phyloP scores from a whole-genome alignment of 2,329 filamentous ascomycete species.

The Sarocladium oryzae region DNA sequence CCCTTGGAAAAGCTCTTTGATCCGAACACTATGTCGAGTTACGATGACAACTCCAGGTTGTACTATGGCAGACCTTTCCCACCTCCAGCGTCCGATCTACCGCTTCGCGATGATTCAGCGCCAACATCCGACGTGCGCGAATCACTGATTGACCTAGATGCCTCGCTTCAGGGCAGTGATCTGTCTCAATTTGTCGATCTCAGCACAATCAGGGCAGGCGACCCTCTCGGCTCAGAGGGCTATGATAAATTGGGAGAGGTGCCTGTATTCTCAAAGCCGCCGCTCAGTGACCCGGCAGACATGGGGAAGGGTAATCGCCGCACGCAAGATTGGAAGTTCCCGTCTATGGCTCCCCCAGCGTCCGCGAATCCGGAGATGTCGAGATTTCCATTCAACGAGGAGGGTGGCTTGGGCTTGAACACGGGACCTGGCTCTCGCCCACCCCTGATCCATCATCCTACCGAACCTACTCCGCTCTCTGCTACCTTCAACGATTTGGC shows the following conservation, averaged over 20 bases:
- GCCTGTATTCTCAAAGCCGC: conserved; percentile 37
- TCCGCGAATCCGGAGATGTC: conserved; percentile 48
- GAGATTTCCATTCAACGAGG: conserved; percentile 39
- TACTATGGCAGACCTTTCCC: conserved; percentile 49
- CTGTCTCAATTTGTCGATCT: conserved; percentile 54
- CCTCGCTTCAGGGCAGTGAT: conserved; percentile 48
- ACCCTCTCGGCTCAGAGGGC: conserved; percentile 40
- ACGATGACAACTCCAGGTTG: conserved; percentile 55
- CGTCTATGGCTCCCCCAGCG: conserved; percentile 42
- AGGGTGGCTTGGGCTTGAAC: conserved; percentile 10
- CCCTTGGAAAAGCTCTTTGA: conserved; percentile 61
- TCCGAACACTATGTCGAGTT: conserved; percentile 57
- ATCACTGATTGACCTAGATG: conserved; percentile 59
- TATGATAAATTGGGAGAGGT: conserved; percentile 41
- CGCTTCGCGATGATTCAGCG: conserved; percentile 49
- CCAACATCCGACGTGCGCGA: conserved; percentile 47
- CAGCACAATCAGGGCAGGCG: conserved; percentile 50
- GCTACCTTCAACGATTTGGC: conserved; percentile 36
- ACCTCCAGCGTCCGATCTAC: conserved; percentile 46
- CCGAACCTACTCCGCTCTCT: conserved; percentile 41
- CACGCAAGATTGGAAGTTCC: conserved; percentile 54
- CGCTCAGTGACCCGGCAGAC: conserved; percentile 53
- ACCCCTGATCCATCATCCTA: conserved; percentile 41
- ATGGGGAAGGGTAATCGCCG: conserved; percentile 40
- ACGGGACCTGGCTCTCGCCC: conserved; percentile 30